Percentiles rank a stretch among this genome's conserved stretches.
These are phyloP conservation scores for Diaporthe citri DNA, from an alignment of 2,329 filamentous ascomycete genomes.

Conservation along the genomic window DNA sequence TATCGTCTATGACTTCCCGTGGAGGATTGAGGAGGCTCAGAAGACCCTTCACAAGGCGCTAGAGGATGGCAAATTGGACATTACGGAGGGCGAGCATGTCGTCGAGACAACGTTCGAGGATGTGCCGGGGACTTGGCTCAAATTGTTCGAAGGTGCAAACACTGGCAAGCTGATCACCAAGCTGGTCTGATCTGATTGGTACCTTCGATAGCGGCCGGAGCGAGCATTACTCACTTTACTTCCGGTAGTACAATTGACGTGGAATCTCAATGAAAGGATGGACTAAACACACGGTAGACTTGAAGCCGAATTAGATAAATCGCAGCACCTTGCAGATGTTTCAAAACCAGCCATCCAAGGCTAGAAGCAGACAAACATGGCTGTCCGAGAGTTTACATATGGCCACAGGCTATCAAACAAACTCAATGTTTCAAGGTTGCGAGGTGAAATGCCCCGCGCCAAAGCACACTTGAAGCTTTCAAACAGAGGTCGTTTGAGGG, in stretches of 20 bases:
- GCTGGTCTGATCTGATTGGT: not conserved
- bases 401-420: no score
- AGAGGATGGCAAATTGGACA: slow-evolving; percentile 24
- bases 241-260: no score
- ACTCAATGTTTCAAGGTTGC: no score
- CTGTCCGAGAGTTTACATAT: no score
- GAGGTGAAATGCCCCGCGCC: no score
- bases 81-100: slow-evolving; percentile 19
- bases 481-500: not conserved
- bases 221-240: not conserved
- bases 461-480: not conserved
- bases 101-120: slow-evolving; percentile 25
- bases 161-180: slow-evolving; percentile 30
- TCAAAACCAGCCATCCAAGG: no score
- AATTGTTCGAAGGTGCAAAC: slow-evolving; percentile 25
- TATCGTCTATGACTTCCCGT: slow-evolving; percentile 2
- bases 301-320: no score
- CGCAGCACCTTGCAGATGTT: no score
- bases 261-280: no score
- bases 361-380: no score
- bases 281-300: no score
- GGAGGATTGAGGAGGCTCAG: not conserved
- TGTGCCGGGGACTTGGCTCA: slow-evolving; percentile 22
- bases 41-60: slow-evolving; percentile 20
- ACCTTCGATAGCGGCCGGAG: not conserved